phyloP scores from a whole-genome alignment of 208 protist species.

The Wallacemonas rigidus region DNA sequence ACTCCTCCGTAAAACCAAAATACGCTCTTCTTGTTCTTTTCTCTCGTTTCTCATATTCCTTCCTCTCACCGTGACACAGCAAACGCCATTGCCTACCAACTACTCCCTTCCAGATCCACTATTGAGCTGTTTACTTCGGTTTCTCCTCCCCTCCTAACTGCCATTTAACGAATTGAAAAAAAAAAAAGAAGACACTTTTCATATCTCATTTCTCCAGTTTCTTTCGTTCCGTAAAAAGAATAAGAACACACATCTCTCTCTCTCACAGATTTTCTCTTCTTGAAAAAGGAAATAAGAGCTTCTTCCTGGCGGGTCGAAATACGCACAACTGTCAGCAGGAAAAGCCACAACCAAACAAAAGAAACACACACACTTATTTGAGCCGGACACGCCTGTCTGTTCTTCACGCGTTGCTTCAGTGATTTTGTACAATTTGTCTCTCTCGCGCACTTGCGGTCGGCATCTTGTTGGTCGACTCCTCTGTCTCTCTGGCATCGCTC shows the following conservation, averaged over 20 bases:
- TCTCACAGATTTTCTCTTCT: slow-evolving; percentile 16
- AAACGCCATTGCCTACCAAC: no score
- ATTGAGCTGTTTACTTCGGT: background rate
- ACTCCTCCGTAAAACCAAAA: no score
- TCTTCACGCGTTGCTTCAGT: no score
- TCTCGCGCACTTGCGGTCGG: no score
- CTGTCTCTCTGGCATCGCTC: background rate
- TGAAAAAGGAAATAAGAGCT: no score
- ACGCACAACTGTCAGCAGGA: background rate
- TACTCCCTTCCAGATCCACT: background rate
- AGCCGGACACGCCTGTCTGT: background rate
- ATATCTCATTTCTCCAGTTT: background rate
- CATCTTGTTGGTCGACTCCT: background rate
- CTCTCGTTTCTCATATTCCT: no score
- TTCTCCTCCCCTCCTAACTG: background rate
- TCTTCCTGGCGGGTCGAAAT: no score
- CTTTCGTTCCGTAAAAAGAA: background rate
- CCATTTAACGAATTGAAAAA: background rate
- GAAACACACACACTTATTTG: background rate
- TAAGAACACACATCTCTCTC: background rate
- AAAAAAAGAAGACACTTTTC: background rate
- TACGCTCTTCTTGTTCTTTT: no score
- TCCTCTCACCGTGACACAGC: no score
- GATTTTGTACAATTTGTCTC: no score
- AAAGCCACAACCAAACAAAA: background rate